phyloP scores from a whole-genome alignment of 306 rosid species.

The Fagus crenata region DNA sequence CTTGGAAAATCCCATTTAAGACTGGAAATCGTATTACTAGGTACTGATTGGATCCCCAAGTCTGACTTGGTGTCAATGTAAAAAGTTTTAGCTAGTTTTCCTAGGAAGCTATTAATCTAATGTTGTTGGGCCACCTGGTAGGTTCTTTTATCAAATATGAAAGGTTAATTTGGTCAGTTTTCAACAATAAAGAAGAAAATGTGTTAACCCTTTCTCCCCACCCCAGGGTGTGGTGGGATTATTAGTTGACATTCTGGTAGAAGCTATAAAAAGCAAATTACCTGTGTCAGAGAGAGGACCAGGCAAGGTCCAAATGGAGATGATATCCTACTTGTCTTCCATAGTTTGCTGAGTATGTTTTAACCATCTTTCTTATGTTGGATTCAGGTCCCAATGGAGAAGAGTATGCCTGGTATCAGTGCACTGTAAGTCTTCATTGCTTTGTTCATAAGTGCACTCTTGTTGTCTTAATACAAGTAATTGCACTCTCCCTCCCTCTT shows the following conservation, averaged over 20 bases:
- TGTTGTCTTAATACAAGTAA: too few relatives aligned
- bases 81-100: neutral
- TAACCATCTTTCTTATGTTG: conserved; percentile 7
- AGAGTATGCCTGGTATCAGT: conserved; percentile 96
- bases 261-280: neutral
- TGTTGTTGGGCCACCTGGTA: neutral
- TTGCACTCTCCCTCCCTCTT: too few relatives aligned
- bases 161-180: neutral
- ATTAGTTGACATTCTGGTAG: too few relatives aligned
- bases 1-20: conserved; percentile 5
- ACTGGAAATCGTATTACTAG: neutral
- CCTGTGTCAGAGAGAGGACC: neutral
- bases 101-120: neutral
- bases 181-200: neutral
- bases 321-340: neutral
- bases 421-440: conserved; percentile 63
- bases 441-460: conserved; percentile 12
- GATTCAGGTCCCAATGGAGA: conserved; percentile 96
- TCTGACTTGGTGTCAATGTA: neutral
- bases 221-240: neutral
- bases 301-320: neutral
- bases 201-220: neutral
- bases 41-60: neutral
- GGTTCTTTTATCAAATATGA: neutral
- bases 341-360: neutral